Conservation (phyloP, 2,329 filamentous ascomycete genomes). For the Coleophoma cylindrospora region DNA sequence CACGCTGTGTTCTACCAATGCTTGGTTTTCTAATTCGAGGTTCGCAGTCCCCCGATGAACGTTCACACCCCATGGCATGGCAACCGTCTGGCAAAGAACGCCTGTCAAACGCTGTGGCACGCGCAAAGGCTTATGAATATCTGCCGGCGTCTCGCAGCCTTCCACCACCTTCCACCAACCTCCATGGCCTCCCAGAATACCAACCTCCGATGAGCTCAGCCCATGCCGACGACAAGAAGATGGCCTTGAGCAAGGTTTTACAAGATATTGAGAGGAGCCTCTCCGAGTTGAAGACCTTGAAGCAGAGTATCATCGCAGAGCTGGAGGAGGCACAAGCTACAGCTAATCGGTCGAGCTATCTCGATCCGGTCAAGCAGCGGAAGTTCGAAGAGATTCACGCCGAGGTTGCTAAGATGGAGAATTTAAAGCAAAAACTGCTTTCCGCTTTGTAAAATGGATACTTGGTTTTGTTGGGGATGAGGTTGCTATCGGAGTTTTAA, state of each 20-base stretch:
- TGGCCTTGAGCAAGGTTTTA: neutral
- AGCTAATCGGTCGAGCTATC: no score
- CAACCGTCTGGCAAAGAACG: neutral
- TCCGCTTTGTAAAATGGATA: no score
- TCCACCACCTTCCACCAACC: neutral
- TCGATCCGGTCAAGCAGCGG: no score
- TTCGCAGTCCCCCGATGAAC: neutral
- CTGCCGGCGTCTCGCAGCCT: no score
- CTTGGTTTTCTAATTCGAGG: neutral
- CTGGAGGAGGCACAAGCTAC: neutral
- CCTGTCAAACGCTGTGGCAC: neutral
- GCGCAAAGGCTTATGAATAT: neutral
- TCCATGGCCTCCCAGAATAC: neutral
- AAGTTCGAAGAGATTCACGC: no score
- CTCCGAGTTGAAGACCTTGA: neutral
- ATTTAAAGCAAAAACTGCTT: no score
- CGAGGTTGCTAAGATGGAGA: no score
- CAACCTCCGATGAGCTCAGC: neutral
- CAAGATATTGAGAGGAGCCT: neutral
- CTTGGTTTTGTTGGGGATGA: no score
- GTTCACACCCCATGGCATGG: neutral
- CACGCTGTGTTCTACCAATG: neutral
- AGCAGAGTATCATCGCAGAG: neutral
- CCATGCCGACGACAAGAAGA: neutral
- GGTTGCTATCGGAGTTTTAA: no score